Evolutionary conservation across 2,329 filamentous ascomycete genomes (phyloP).

Genomic region (Claviceps monticola): DNA sequence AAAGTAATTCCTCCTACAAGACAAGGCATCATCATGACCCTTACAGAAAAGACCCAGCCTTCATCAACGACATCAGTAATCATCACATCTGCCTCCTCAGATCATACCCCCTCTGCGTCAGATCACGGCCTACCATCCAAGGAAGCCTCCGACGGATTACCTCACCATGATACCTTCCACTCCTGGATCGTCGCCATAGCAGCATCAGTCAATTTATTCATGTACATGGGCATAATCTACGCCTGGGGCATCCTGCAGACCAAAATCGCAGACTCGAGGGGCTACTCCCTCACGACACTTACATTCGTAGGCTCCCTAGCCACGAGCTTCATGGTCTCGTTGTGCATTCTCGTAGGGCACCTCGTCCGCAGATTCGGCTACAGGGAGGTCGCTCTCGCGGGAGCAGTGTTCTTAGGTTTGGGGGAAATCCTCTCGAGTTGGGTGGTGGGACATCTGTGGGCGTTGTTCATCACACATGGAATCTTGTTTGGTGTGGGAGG

Average conservation of each 20-base stretch:
- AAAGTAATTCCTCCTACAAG: too few species aligned
- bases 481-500: conserved; percentile 15
- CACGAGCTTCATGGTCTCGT: conserved; percentile 15
- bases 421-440: conserved; percentile 16
- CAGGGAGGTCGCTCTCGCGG: conserved; percentile 10
- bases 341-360: conserved; percentile 13
- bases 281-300: conserved; percentile 12
- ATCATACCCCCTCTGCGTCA: too few species aligned
- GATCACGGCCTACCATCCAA: too few species aligned
- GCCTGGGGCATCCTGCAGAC: conserved; percentile 16
- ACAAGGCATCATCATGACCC: too few species aligned
- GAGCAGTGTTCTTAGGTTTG: conserved; percentile 13
- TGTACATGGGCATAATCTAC: conserved; percentile 17
- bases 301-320: conserved; percentile 16
- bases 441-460: conserved; percentile 10
- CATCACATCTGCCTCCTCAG: too few species aligned
- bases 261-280: conserved; percentile 10
- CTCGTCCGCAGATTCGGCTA: conserved; percentile 12
- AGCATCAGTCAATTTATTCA: conserved; percentile 12
- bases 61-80: too few species aligned
- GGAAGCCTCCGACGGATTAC: neutral
- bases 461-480: conserved; percentile 14
- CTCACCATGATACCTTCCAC: conserved; percentile 7
- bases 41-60: too few species aligned
- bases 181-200: conserved; percentile 16